phyloP scores from a whole-genome alignment of 1,284 basidiomycete genomes.

The Sporisorium graminicola region DNA sequence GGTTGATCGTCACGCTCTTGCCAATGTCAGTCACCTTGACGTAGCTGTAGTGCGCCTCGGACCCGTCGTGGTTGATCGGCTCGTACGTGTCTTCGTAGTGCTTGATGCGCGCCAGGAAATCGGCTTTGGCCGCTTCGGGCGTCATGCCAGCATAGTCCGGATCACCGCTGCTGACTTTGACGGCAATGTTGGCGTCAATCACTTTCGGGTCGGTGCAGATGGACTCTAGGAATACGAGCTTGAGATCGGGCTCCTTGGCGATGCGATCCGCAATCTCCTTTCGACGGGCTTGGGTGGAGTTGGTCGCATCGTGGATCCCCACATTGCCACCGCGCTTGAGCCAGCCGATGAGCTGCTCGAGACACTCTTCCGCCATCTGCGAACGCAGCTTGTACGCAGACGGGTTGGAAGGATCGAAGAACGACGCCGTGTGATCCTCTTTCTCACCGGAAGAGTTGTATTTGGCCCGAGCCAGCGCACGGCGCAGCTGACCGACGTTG shows the following conservation, averaged over 20 bases:
- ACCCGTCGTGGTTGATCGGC: conserved; percentile 76
- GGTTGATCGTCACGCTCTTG: conserved; percentile 64
- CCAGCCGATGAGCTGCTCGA: conserved; percentile 96
- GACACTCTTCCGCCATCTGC: conserved; percentile 86
- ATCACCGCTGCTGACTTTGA: conserved; percentile 95
- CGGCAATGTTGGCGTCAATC: conserved; percentile 92
- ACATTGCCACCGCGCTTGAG: conserved; percentile 92
- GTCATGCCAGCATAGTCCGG: conserved; percentile 95
- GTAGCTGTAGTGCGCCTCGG: conserved; percentile 77
- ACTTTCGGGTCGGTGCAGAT: conserved; percentile 92
- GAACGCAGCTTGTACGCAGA: conserved; percentile 84
- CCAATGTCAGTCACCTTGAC: conserved; percentile 71
- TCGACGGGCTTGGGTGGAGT: conserved; percentile 84
- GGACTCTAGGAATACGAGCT: conserved; percentile 93
- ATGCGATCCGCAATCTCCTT: conserved; percentile 82
- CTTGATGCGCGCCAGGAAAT: conserved; percentile 90
- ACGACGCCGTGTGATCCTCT: conserved; percentile 90
- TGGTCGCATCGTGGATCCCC: conserved; percentile 97
- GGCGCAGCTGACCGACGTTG: conserved; percentile 95
- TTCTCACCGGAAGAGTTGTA: conserved; percentile 78
- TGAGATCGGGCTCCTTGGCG: conserved; percentile 88
- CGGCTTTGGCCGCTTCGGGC: conserved; percentile 83
- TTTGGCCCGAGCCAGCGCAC: conserved; percentile 84
- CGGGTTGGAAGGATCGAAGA: conserved; percentile 89
- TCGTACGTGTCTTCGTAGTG: conserved; percentile 97